Evolutionary conservation across 305 asterid species (phyloP), one percentile per base, ranked within the genome.

Genomic region (Ilex paraguariensis): DNA sequence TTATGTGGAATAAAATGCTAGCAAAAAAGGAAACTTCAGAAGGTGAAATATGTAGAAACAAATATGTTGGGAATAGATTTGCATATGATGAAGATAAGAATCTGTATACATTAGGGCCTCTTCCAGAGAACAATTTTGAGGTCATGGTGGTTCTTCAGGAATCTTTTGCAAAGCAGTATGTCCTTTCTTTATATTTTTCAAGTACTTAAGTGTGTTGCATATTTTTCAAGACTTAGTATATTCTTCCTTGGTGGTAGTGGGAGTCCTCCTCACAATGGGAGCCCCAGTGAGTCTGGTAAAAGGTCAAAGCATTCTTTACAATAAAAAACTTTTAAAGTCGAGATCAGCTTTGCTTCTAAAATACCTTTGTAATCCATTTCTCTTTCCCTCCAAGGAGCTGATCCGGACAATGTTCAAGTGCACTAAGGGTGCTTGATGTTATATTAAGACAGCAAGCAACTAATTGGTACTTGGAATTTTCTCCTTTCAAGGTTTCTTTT

Each of bases 361-460:
- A 77, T 87, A 68, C 91, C 95, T 21, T 75, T 90, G 80, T 78
- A 72, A 31, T 71, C 81, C 28, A 49, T 86, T 64, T 67, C 76
- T 64, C 81, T 60, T 75, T 80, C 95, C 68, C 88, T 87, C 80
- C 86, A 79, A 80, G 91, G 91, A 70, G 78, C 79, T 66, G 89
- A 92, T 56, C 58, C 66, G 17, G 86, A 81, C 63, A 70, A 77
- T 13, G 81, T 58, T 70, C 93, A 82, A 77, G 96, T 70, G 85
- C 81, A 51, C 53, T 87, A 70, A 80, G 91, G 80, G 96, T 92
- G 61, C 81, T 92, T 59, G 85, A 90, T 70, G 75, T 80, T 80
- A 75, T 90, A 69, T 69, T 92, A 68, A 81, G 97, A 79, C 98
- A 92, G 70, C 84, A 86, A 70, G 96, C 97, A 67, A 94, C 96